Base-by-base conservation (phyloP, 2,329 filamentous ascomycete genomes). In the Epichloe festucae region DNA sequence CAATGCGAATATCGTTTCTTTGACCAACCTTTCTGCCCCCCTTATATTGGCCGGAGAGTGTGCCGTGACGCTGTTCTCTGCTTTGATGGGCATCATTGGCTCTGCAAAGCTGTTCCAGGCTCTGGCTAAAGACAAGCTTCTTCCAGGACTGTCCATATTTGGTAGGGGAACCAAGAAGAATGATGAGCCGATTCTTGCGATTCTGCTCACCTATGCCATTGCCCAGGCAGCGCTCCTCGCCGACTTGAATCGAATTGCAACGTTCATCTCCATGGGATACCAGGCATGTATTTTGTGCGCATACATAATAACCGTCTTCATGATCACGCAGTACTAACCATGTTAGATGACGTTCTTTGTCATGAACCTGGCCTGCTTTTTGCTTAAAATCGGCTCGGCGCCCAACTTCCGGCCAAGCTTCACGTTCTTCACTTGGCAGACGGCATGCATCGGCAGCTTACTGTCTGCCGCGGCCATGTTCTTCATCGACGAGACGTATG, bases 331-430 rank as follows among this genome's bases (percentile, higher is more conserved):
- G 1, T 50, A 15, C 46, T 52, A n/a, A 57, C 6, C 8, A 27
- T 46, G 14, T 21, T 17, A 79, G 75, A 91, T 94, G 84, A 95
- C 89, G 0, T 95, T 94, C 61, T 78, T 94, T 48, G 86, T 91
- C 41, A 93, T 87, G 67, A 94, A 95, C 57, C 68, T 94, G 8
- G 89, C 89, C 6, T 94, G 88, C 58, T 94, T 95, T 60, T 71
- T 94, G 1, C 74, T 95, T 51, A 91, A 91, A 64, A 84, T 95
- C 52, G 85, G 87, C 1, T 91, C 89, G 1, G 89, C 89, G 0
- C 89, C 89, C 4, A 95, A 95, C 62, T 95, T 95, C 59, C 76
- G 89, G 23, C 89, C 89, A 0, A 88, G 85, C 0, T 95, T 95
- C 66, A 85, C 88, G 62, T 91, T 90, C 62, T 95, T 95, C 69